Base-by-base conservation (phyloP, 176 grass and related monocot species). In the Ensete glaucum region DNA sequence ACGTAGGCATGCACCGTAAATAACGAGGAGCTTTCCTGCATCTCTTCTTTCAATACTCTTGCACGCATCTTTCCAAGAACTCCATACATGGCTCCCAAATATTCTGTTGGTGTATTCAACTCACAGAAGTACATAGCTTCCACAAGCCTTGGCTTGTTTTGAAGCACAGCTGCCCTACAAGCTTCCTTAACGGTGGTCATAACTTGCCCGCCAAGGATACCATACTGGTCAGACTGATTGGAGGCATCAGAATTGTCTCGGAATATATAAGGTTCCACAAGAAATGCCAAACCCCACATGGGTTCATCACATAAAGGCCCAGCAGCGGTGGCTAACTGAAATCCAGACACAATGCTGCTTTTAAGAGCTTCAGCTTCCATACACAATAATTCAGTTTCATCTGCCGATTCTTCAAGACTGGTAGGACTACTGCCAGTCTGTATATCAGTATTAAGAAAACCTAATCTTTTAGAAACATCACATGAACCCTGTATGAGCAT, bases 221-320 rank as follows among this genome's bases (percentile, higher is more conserved):
- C 89, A 51, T 92, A 83, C 72, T 96, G 89, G 34, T 97, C 90
- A 25, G 90, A 83, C 23, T 75, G 87, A 78, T 82, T 83, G 54
- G 72, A 82, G 70, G 55, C 57, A 81, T 83, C 83, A 57, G 88
- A 77, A 59, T 75, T 72, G 9, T 92, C 87, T 26, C 50, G 52
- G 55, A 88, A 97, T 62, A 97, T 81, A 71, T 90, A 92, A 55
- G 90, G 79, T 19, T 93, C 90, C 2, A 97, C 24, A 84, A 97
- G 64, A 81, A 93, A 97, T 29, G 78, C 88, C 15, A 97, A 80
- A 64, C 93, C 90, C 93, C 93, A 93, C 88, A 93, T 77, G 19
- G 93, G 90, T 62, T 97, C 90, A 67, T 97, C 93, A 74, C 93
- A 97, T 73, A 97, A 83, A 59, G 93, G 93, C 22, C 93, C 90